phyloP scores from a whole-genome alignment of 2,329 filamentous ascomycete species.

The Colletotrichum limetticola region DNA sequence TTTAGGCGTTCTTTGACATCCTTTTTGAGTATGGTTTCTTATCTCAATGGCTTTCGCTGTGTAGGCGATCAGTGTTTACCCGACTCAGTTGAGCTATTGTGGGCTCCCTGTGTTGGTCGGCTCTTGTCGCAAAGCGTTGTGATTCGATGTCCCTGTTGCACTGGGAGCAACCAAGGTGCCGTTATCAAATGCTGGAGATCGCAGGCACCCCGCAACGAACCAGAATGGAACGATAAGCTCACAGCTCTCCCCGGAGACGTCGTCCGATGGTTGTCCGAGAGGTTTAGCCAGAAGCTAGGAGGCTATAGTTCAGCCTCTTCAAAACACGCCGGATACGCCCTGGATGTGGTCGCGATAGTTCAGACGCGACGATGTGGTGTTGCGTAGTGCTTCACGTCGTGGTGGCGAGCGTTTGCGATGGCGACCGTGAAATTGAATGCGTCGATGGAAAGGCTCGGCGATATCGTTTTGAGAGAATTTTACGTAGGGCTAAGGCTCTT shows the following conservation, averaged over 20 bases:
- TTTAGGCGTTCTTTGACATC: neutral
- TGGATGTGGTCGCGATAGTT: too few species aligned
- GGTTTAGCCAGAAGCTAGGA: neutral
- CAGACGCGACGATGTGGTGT: too few species aligned
- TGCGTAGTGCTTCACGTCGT: too few species aligned
- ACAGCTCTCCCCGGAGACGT: constrained; percentile 12
- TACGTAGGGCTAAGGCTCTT: constrained; percentile 11
- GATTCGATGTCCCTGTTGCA: constrained; percentile 7
- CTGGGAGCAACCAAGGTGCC: constrained; percentile 13
- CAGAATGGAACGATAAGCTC: constrained; percentile 26
- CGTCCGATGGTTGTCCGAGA: constrained; percentile 9
- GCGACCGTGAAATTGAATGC: too few species aligned
- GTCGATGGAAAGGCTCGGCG: neutral
- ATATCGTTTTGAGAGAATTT: neutral
- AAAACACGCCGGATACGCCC: neutral
- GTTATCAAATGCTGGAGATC: constrained; percentile 15
- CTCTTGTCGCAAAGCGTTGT: neutral
- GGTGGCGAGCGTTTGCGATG: neutral
- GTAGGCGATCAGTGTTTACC: neutral
- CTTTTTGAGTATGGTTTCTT: constrained; percentile 7
- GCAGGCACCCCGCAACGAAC: neutral
- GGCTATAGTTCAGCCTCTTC: neutral
- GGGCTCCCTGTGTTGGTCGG: neutral
- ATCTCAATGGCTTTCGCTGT: neutral
- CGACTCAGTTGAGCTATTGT: neutral